A percentile compares a stretch with the other conserved stretches of the same genome.
These are phyloP conservation scores for Pelargonium nanum DNA, from an alignment of 345 rosid species.

Conservation along the genomic window DNA sequence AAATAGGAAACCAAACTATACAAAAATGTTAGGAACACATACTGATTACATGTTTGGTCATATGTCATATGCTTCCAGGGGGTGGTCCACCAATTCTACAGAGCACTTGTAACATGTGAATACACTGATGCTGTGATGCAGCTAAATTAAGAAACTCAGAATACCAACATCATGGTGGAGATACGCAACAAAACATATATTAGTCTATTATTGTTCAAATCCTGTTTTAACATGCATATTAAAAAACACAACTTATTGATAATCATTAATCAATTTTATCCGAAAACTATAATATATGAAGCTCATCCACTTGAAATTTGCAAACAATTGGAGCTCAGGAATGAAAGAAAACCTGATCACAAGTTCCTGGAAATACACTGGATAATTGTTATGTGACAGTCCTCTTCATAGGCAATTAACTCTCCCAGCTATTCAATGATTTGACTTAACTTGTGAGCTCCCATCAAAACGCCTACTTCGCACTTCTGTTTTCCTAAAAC, in stretches of 20 bases:
- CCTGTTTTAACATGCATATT: neutral
- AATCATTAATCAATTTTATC: neutral
- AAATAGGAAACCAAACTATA: too few species aligned
- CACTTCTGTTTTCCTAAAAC: neutral
- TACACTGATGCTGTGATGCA: too few species aligned
- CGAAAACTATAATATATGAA: neutral
- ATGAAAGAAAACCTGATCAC: neutral
- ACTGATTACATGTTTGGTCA: too few species aligned
- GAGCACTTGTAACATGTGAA: too few species aligned
- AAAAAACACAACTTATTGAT: neutral
- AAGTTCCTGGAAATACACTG: neutral
- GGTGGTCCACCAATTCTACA: too few species aligned
- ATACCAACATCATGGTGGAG: too few species aligned
- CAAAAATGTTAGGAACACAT: too few species aligned
- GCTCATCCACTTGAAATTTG: neutral
- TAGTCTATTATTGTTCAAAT: too few species aligned
- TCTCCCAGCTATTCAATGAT: neutral
- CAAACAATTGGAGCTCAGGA: neutral
- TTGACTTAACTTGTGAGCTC: neutral
- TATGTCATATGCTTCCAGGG: too few species aligned
- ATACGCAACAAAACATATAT: too few species aligned
- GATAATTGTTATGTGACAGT: neutral
- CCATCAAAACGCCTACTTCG: neutral
- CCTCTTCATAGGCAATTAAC: neutral
- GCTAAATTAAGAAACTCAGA: too few species aligned